Evolutionary conservation across 23 red algal genomes (phyloP).

Genomic region (Gracilaria domingensis): DNA sequence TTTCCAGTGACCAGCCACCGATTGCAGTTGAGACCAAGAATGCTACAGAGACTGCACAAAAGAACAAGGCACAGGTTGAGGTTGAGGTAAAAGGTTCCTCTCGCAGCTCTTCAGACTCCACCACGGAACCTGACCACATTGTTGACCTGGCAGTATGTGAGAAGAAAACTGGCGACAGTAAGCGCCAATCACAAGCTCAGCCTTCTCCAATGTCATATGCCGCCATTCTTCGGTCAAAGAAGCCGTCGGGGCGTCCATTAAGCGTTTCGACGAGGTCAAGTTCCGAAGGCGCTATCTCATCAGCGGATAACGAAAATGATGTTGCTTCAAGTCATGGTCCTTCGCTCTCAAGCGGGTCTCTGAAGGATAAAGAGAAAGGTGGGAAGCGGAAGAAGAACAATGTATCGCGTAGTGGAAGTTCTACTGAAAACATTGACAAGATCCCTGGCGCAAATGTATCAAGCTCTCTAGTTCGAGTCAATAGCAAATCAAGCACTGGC

Average conservation of each 20-base stretch:
- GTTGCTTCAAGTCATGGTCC: background rate
- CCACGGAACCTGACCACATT: background rate
- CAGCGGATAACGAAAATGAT: background rate
- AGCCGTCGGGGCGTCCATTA: background rate
- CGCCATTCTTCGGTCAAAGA: constrained; percentile 46
- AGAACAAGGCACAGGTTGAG: background rate
- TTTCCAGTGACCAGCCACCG: background rate
- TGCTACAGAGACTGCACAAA: background rate
- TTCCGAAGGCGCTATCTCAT: background rate
- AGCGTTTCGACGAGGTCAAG: constrained; percentile 4
- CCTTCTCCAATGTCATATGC: constrained; percentile 46
- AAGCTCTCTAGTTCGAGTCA: background rate
- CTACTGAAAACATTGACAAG: background rate
- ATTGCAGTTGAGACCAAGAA: background rate
- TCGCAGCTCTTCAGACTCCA: background rate
- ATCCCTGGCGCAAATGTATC: background rate
- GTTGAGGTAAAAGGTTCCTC: background rate
- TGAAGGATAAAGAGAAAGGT: constrained; percentile 8
- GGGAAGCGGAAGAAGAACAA: constrained; percentile 22
- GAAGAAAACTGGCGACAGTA: background rate
- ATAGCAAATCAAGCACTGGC: constrained; percentile 9
- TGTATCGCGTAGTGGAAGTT: background rate
- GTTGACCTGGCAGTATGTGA: background rate
- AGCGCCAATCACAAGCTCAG: background rate
- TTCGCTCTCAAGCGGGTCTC: background rate